A percentile compares a stretch with the other conserved stretches of the same genome.
These are phyloP conservation scores for Fusarium sp. DNA, from an alignment of 2,329 filamentous ascomycete species.

Conservation along the genomic window DNA sequence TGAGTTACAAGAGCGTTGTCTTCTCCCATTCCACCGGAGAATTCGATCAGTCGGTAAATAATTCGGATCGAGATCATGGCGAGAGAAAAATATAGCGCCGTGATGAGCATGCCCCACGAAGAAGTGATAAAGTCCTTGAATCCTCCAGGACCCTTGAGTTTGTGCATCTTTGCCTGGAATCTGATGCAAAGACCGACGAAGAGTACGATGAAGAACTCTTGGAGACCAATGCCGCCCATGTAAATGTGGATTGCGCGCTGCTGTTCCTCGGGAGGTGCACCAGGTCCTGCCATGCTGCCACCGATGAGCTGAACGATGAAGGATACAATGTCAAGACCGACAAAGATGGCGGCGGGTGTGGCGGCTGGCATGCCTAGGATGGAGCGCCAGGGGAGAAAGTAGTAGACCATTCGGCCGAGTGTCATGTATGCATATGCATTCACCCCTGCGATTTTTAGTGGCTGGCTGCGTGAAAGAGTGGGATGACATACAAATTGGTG, in stretches of 20 bases:
- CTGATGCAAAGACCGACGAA: slow-evolving; percentile 51
- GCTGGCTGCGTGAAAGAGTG: rapidly evolving
- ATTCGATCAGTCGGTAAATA: slow-evolving; percentile 63
- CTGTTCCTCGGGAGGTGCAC: slow-evolving; percentile 40
- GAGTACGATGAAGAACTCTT: slow-evolving; percentile 59
- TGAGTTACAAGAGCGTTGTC: slow-evolving; percentile 42
- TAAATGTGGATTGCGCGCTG: slow-evolving; percentile 54
- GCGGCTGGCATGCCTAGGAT: slow-evolving; percentile 51
- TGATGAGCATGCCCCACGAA: slow-evolving; percentile 27
- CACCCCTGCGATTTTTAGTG: slow-evolving; percentile 46
- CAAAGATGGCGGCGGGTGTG: slow-evolving; percentile 50
- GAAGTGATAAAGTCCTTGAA: slow-evolving; percentile 6
- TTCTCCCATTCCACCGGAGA: slow-evolving; percentile 50
- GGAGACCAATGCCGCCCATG: slow-evolving; percentile 62
- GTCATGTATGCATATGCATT: slow-evolving; percentile 59
- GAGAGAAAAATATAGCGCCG: slow-evolving; percentile 49
- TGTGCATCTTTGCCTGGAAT: slow-evolving; percentile 29
- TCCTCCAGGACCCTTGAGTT: not conserved
- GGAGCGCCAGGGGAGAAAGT: slow-evolving; percentile 49
- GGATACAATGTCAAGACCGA: slow-evolving; percentile 52
- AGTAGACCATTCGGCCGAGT: slow-evolving; percentile 56
- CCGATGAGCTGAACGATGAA: slow-evolving; percentile 49
- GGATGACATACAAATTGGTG: slow-evolving; percentile 35
- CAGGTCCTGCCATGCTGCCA: slow-evolving; percentile 43
- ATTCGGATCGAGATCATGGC: slow-evolving; percentile 56